Conservation (phyloP, 306 rosid species). For the Pterocarpus santalinus region DNA sequence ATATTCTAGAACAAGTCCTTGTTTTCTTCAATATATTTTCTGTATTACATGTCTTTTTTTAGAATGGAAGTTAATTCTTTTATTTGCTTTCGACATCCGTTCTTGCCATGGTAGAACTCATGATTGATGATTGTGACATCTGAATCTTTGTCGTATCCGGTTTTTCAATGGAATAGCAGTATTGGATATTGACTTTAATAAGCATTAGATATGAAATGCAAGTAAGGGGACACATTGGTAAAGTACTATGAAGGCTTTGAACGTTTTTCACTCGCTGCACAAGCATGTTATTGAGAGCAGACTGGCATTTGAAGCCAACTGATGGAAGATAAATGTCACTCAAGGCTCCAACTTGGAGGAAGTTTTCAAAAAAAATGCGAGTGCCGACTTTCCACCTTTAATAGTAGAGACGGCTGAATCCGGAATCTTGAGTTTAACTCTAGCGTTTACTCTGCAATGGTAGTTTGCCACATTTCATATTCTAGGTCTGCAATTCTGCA, state of each 20-base stretch:
- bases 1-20: neutral
- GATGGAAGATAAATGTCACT: neutral
- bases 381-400: neutral
- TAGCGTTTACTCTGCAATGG: neutral
- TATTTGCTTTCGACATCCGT: too few relatives aligned
- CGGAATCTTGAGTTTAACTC: neutral
- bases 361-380: neutral
- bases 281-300: neutral
- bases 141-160: too few relatives aligned
- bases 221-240: neutral
- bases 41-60: neutral
- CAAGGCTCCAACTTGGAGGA: neutral
- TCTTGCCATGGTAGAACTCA: too few relatives aligned
- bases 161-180: too few relatives aligned
- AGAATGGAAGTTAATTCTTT: neutral
- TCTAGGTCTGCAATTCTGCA: neutral
- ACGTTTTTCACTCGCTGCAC: neutral
- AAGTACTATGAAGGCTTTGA: neutral
- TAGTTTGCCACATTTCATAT: neutral
- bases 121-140: too few relatives aligned
- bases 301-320: neutral
- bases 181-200: constrained; percentile 5
- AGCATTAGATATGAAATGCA: neutral
- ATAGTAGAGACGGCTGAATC: neutral
- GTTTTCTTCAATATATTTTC: neutral